These are phyloP conservation scores for Phylloporus rhodoxanthus DNA, from an alignment of 768 basidiomycete species.

Conservation along the genomic window DNA sequence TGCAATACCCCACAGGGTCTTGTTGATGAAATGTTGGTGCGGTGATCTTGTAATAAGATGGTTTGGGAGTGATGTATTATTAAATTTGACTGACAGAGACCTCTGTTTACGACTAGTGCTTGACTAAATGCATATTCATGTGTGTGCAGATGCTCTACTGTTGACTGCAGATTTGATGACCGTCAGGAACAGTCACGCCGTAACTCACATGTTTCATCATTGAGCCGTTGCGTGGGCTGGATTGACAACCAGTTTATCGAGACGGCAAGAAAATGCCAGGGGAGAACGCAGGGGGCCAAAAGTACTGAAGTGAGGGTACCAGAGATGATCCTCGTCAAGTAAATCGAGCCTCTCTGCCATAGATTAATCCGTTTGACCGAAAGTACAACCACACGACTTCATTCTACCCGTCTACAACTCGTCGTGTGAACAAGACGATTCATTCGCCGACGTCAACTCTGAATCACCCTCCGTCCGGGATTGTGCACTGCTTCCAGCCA, in stretches of 20 bases:
- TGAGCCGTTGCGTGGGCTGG: too few relatives aligned
- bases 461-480: neutral
- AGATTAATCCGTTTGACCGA: neutral
- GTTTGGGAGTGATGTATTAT: neutral
- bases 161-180: neutral
- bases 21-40: neutral
- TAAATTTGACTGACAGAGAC: neutral
- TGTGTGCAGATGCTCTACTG: neutral
- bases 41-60: neutral
- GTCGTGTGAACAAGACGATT: conserved; percentile 8
- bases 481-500: conserved; percentile 46
- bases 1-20: neutral
- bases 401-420: conserved; percentile 14
- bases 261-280: neutral
- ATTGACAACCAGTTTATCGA: too few relatives aligned
- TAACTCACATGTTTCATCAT: too few relatives aligned
- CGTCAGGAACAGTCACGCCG: too few relatives aligned
- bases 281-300: too few relatives aligned
- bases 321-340: neutral
- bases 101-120: neutral
- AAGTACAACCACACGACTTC: neutral
- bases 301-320: too few relatives aligned
- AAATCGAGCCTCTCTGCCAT: neutral
- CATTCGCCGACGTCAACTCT: neutral
- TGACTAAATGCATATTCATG: neutral